phyloP scores from a whole-genome alignment of 2,329 filamentous ascomycete genomes.

The Triangularia setosa region DNA sequence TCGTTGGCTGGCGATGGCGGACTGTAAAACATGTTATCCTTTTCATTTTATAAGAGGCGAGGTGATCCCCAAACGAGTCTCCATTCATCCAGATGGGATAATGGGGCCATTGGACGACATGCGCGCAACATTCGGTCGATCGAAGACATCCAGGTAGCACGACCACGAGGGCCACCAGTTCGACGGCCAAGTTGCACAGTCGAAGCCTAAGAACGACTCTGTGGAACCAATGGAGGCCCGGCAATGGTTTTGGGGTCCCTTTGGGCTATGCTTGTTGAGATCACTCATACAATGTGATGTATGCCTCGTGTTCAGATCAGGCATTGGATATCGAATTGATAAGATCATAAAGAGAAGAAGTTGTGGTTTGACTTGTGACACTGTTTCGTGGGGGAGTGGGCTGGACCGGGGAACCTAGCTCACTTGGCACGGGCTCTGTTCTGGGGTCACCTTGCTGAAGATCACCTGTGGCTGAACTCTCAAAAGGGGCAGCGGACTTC shows the following conservation, averaged over 20 bases:
- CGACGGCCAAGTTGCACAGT: background rate
- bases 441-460: background rate
- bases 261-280: background rate
- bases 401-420: background rate
- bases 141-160: background rate
- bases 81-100: background rate
- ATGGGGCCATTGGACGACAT: background rate
- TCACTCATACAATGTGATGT: too few species aligned
- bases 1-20: background rate
- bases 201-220: background rate
- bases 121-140: background rate
- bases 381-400: background rate
- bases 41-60: background rate
- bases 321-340: background rate
- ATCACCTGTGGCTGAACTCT: background rate
- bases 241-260: background rate
- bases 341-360: background rate
- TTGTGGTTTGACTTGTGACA: too few species aligned
- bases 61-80: background rate
- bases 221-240: background rate
- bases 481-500: background rate
- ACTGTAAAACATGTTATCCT: background rate
- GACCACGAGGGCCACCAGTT: background rate
- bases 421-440: background rate
- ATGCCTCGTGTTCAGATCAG: too few species aligned